Conservation (phyloP, 2,329 filamentous ascomycete genomes). For the Pseudogymnoascus sp. region DNA sequence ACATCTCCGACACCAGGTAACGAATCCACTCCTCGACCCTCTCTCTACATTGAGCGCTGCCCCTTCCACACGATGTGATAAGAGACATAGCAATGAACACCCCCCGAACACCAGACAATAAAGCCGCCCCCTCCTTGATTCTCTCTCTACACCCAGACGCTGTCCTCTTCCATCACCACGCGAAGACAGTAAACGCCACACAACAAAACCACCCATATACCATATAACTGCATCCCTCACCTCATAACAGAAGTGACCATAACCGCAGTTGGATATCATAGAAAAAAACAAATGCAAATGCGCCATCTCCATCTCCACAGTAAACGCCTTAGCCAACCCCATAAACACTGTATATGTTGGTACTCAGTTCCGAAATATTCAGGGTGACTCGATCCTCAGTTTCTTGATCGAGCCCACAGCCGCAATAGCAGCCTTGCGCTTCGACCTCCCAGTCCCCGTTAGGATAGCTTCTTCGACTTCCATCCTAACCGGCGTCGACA, state of each 20-base stretch:
- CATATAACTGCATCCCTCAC: not conserved
- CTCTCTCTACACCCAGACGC: not conserved
- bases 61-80: not conserved
- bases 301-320: not conserved
- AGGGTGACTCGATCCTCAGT: not conserved
- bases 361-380: not conserved
- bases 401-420: not conserved
- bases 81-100: not conserved
- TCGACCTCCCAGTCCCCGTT: not conserved
- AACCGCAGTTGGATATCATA: constrained; percentile 5
- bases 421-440: constrained; percentile 4
- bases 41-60: not conserved
- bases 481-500: not conserved
- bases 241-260: not conserved
- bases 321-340: constrained; percentile 2
- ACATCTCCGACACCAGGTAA: not conserved
- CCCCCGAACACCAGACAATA: not conserved
- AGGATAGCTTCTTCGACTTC: not conserved
- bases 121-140: not conserved
- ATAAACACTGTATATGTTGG: not conserved
- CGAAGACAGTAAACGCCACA: not conserved
- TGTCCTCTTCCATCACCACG: not conserved
- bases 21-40: not conserved
- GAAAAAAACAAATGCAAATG: not conserved
- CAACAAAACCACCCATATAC: not conserved